Base-by-base conservation (phyloP, 2,329 filamentous ascomycete genomes). In the Pseudogymnoascus sp. region DNA sequence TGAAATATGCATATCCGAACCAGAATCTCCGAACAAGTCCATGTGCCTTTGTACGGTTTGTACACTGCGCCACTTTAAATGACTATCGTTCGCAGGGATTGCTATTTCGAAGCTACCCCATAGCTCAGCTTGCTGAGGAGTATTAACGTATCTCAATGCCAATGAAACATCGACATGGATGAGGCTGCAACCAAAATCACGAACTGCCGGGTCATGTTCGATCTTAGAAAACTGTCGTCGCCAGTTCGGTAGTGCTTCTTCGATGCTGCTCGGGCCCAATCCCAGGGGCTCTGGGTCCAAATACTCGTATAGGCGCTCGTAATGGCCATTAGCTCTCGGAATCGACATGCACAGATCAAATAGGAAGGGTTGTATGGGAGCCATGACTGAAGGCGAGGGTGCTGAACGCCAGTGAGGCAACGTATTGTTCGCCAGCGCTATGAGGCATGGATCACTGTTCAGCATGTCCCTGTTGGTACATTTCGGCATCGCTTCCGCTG, bases 391-490 rank as follows among this genome's bases (percentile, higher is more conserved):
- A 21, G 29, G 10, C 80, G 47, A 78, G 74, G 15, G 78, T 76
- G 70, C 84, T 81, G 50, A 82, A 76, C 15, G 75, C 76, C 15
- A 85, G 82, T 82, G 83, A 82, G 39, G 85, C 76, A 29, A 79
- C 76, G 21, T 78, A 78, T 67, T 54, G 9, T 85, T 79, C 7
- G 83, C 79, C 35, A 87, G 77, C 7, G 84, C 84, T 62, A 79
- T 80, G 63, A 87, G 74, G n/a, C 86, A 82, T 3, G 83, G 78
- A 71, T 87, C 84, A 62, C 83, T 81, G 73, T 86, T 86, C 76
- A 87, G 84, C 6, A 83, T 85, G 72, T 77, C 68, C 78, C 79
- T 61, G 69, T 77, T 77, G 63, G 84, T 79, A 68, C 80, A 82
- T 71, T 83, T 81, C 59, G 81, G 77, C 62, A 75, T 69, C 44